Conservation (phyloP, 768 basidiomycete species). For the Pulveroboletus sp. region DNA sequence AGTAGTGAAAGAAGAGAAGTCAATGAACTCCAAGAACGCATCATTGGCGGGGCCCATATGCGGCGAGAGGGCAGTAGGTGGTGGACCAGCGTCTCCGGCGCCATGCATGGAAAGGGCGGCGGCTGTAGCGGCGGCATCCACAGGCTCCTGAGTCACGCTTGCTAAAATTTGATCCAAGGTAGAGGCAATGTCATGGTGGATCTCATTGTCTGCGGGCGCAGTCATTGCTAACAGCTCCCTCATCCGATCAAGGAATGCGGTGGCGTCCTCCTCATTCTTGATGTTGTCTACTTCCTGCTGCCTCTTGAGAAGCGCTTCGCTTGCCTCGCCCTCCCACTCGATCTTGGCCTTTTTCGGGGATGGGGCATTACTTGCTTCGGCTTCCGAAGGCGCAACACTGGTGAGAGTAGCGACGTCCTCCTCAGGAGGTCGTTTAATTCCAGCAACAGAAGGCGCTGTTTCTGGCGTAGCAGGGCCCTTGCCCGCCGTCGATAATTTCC, state of each 20-base stretch:
- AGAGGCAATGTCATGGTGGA: slow-evolving; percentile 49
- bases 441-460: slow-evolving; percentile 28
- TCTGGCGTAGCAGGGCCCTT: slow-evolving; percentile 35
- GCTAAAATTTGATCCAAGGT: slow-evolving; percentile 65
- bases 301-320: slow-evolving; percentile 44
- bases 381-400: slow-evolving; percentile 32
- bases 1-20: slow-evolving; percentile 60
- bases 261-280: slow-evolving; percentile 67
- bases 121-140: slow-evolving; percentile 30
- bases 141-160: slow-evolving; percentile 44
- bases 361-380: slow-evolving; percentile 45
- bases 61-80: slow-evolving; percentile 32
- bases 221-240: slow-evolving; percentile 59
- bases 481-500: slow-evolving; percentile 33
- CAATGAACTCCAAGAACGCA: slow-evolving; percentile 54
- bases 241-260: slow-evolving; percentile 60
- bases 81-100: slow-evolving; percentile 29
- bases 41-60: slow-evolving; percentile 36
- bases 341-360: slow-evolving; percentile 72
- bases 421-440: slow-evolving; percentile 34
- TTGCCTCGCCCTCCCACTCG: slow-evolving; percentile 65
- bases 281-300: slow-evolving; percentile 42
- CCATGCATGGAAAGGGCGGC: slow-evolving; percentile 26
- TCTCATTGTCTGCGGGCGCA: slow-evolving; percentile 37
- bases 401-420: slow-evolving; percentile 31